Base-by-base conservation (phyloP, 2,329 filamentous ascomycete species). In the Penicillium freii region DNA sequence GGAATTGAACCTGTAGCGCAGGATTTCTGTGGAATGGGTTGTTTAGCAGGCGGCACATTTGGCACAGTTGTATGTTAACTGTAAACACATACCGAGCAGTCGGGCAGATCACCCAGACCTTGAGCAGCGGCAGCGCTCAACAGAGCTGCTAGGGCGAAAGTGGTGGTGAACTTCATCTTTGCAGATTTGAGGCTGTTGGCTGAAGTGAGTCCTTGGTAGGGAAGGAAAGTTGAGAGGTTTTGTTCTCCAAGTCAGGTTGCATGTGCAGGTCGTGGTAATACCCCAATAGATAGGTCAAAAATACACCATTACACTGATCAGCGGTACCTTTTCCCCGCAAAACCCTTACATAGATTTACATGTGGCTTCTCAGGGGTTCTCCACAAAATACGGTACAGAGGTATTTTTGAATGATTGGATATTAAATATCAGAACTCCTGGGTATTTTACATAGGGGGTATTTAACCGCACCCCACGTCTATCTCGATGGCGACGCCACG, bases 101-200 rank as follows among this genome's bases (percentile, higher is more conserved):
- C 58, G 17, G 83, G 85, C 48, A 83, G 78, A 39, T 66, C 68
- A 31, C 67, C 63, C 56, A 80, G 67, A 39, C 67, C 66, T 69
- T 84, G 82, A 39, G 81, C 81, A 49, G 66, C 62, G n/a, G 69
- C 75, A 29, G 77, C 70, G 60, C 76, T 73, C 61, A 82, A 79
- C 58, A 85, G 74, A 74, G 80, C 79, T 65, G 82, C 78, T 47
- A 85, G 73, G 64, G 82, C 79, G 65, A 85, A 72, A 60, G 79
- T 70, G 62, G 82, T 71, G 65, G 81, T 71, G 60, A 75, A 59
- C 75, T 81, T 82, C 82, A 84, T 84, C 75, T 49, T 50, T 39
- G 42, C n/a, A 45, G 34, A 17, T 29, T 19, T 27, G 39, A 9
- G 29, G 29, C 11, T 25, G 50, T 15, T 36, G 40, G 31, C 34